Percentiles rank a stretch among this genome's conserved stretches.
These are phyloP conservation scores for Pythium brachiatum DNA, from an alignment of 352 stramenopile species.

Conservation along the genomic window DNA sequence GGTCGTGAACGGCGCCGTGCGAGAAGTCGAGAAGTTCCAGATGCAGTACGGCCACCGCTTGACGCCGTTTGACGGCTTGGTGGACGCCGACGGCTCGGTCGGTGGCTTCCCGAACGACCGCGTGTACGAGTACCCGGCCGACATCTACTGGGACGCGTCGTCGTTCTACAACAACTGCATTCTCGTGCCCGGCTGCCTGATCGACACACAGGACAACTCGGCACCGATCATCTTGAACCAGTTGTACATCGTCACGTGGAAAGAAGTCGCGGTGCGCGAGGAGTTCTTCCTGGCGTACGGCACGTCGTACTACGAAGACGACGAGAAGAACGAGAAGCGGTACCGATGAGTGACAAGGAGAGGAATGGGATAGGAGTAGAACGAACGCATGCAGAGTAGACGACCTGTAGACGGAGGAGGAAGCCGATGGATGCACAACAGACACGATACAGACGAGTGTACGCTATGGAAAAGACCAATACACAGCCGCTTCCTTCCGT, in stretches of 20 bases:
- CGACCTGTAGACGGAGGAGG: background rate
- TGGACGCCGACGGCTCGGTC: slow-evolving; percentile 81
- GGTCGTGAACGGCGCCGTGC: slow-evolving; percentile 81
- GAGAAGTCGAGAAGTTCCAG: slow-evolving; percentile 87
- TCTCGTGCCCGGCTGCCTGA: slow-evolving; percentile 79
- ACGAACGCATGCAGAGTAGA: no score
- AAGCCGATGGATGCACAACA: background rate
- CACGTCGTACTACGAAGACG: slow-evolving; percentile 88
- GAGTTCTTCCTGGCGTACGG: slow-evolving; percentile 89
- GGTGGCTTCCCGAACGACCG: slow-evolving; percentile 86
- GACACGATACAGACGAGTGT: slow-evolving; percentile 11
- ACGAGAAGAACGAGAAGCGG: slow-evolving; percentile 51
- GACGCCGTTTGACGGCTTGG: slow-evolving; percentile 75
- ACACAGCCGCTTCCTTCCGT: background rate
- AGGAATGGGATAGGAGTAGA: background rate
- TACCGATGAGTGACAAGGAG: slow-evolving; percentile 9
- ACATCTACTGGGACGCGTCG: slow-evolving; percentile 86
- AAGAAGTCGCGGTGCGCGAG: slow-evolving; percentile 76
- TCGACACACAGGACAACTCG: slow-evolving; percentile 75
- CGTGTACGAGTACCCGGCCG: slow-evolving; percentile 82
- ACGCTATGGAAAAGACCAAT: slow-evolving; percentile 21
- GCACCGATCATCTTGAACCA: slow-evolving; percentile 81
- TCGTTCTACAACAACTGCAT: slow-evolving; percentile 91
- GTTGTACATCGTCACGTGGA: slow-evolving; percentile 89
- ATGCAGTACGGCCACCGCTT: slow-evolving; percentile 86